Conservation (phyloP, 768 basidiomycete genomes). For the Hericium coralloides region DNA sequence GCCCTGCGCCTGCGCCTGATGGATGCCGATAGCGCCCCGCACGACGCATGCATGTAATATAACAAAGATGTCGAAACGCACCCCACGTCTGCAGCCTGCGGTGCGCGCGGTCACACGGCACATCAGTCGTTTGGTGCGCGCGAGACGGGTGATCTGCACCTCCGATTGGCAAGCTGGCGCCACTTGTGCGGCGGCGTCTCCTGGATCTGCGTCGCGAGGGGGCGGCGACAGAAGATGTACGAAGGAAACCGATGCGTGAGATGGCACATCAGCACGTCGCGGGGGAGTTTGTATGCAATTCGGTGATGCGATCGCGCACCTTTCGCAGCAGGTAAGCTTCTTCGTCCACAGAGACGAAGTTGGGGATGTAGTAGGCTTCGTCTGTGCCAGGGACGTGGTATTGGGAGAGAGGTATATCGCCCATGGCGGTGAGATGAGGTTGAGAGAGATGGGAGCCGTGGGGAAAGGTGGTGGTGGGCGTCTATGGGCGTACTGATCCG, state of each 20-base stretch:
- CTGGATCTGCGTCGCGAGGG: slow-evolving; percentile 41
- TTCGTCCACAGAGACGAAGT: slow-evolving; percentile 68
- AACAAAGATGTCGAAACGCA: slow-evolving; percentile 19
- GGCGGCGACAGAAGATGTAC: neutral
- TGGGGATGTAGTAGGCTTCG: slow-evolving; percentile 60
- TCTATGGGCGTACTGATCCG: too few relatives aligned
- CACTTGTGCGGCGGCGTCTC: slow-evolving; percentile 77
- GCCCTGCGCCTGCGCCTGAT: too few relatives aligned
- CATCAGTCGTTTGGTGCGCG: neutral
- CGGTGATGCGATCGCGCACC: slow-evolving; percentile 29
- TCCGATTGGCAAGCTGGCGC: slow-evolving; percentile 65
- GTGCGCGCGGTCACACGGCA: neutral
- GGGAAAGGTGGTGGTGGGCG: too few relatives aligned
- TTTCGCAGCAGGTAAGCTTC: slow-evolving; percentile 73
- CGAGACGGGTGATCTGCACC: slow-evolving; percentile 32
- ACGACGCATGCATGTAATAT: too few relatives aligned
- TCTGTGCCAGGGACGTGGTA: slow-evolving; percentile 21
- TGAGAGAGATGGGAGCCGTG: too few relatives aligned
- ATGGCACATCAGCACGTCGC: neutral
- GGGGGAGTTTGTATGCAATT: neutral
- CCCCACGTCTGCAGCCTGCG: slow-evolving; percentile 68
- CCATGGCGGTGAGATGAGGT: too few relatives aligned
- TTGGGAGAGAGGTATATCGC: too few relatives aligned
- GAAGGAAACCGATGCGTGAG: neutral
- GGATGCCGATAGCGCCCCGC: too few relatives aligned